A percentile compares a stretch with the other conserved stretches of the same genome.
phyloP scores from a whole-genome alignment of 208 protist genomes.

The Angomonas deanei region DNA sequence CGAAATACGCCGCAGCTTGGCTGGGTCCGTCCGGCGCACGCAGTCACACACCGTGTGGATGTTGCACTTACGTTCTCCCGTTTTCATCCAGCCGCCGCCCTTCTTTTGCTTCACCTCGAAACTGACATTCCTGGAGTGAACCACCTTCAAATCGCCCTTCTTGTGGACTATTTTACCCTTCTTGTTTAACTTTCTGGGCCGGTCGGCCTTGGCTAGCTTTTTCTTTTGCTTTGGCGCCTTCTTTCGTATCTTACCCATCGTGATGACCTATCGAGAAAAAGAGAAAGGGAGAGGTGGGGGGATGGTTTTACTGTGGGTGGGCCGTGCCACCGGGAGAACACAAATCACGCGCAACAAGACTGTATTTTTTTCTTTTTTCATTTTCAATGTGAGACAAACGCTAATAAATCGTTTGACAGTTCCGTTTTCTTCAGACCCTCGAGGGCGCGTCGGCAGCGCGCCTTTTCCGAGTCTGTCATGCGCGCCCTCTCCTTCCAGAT shows the following conservation, averaged over 20 bases:
- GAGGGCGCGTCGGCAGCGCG: constrained; percentile 20
- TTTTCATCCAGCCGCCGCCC: constrained; percentile 71
- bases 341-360: too few species aligned
- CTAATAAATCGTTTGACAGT: constrained; percentile 13
- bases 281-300: neutral
- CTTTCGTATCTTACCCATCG: constrained; percentile 80
- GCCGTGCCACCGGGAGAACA: too few species aligned
- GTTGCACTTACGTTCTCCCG: constrained; percentile 83
- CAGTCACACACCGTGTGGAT: constrained; percentile 90
- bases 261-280: neutral
- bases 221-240: constrained; percentile 82
- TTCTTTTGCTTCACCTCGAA: constrained; percentile 86
- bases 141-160: constrained; percentile 72
- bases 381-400: constrained; percentile 12
- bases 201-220: constrained; percentile 70
- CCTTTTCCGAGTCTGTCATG: constrained; percentile 47
- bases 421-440: constrained; percentile 11
- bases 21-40: constrained; percentile 80
- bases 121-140: constrained; percentile 71
- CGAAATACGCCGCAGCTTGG: constrained; percentile 65
- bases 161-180: constrained; percentile 84
- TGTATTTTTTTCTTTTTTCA: constrained; percentile 1
- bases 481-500: constrained; percentile 40
- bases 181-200: constrained; percentile 71
- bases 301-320: neutral